Base-by-base conservation (phyloP, 768 basidiomycete genomes). In the Cantharellus anzutake region DNA sequence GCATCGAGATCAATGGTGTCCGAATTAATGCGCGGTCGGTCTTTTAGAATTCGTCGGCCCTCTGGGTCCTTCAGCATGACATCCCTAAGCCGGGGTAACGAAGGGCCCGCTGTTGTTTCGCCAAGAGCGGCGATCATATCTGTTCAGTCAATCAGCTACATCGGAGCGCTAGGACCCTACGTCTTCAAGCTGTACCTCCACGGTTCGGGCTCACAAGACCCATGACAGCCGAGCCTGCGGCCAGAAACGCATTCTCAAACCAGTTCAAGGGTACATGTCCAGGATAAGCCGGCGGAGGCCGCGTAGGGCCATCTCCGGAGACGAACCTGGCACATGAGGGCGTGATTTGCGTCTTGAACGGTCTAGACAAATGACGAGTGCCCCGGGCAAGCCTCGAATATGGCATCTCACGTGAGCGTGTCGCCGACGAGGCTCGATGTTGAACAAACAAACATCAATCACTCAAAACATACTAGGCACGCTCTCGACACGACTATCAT, bases 111-210 rank as follows among this genome's bases (percentile, higher is more conserved):
- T 0, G 94, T 92, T 1, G 90, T 90, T 71, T 97, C 96, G 34
- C 89, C 90, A 4, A 97, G 77, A 3, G 89, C 86, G 5, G 96
- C 93, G 48, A 98, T 79, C 84, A 99, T 90, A 70, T 99, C 93
- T 97, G 63, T 3, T 29, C 41, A 51, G 7, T 40, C 29, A 2
- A 5, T 38, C 4, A 7, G 35, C 5, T 37, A 41, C 56, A 40
- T 37, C 29, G 51, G 5, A 16, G 38, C 20, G 41, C 14, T 11
- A 29, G 35, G 37, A n/a, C 20, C 5, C 48, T 14, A 38, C 41
- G 14, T 4, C 42, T 3, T 29, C 20, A 29, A 48, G 11, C 69
- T 83, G 68, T 66, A 90, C 93, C 94, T 63, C 82, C 90, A 68
- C 94, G 75, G 39, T 80, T 75, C 35, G 93, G 90, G 68, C 96